phyloP scores from a whole-genome alignment of 345 rosid genomes.

The Erodium maritimum region DNA sequence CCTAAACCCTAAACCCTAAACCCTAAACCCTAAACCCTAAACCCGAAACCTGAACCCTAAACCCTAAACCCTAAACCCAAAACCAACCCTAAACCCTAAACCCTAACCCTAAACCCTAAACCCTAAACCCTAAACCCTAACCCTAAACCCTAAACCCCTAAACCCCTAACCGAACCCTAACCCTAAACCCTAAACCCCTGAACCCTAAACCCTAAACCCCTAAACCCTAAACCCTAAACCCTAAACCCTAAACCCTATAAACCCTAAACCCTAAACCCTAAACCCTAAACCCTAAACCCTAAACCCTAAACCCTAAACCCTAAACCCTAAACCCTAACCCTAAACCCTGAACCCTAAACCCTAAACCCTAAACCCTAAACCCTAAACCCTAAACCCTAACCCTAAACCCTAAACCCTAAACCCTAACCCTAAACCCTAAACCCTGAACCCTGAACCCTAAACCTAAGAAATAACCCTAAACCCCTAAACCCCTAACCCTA shows the following conservation, averaged over 20 bases:
- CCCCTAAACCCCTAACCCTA: too few relatives aligned
- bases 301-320: background rate
- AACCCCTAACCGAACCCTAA: conserved; percentile 1
- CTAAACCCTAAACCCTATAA: background rate
- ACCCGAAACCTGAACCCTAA: background rate
- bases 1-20: conserved; percentile 1
- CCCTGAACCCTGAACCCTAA: conserved; percentile 1
- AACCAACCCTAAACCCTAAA: conserved; percentile 1
- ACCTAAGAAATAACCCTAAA: background rate
- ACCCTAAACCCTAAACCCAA: background rate
- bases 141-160: background rate
- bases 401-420: background rate
- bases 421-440: conserved; percentile 1
- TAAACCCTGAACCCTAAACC: conserved; percentile 8
- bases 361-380: conserved; percentile 7
- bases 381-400: conserved; percentile 2
- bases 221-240: conserved; percentile 6
- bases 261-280: background rate
- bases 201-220: conserved; percentile 2
- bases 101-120: background rate
- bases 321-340: conserved; percentile 4
- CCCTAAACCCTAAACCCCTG: background rate
- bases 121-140: background rate
- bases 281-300: background rate
- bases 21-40: conserved; percentile 1